These are phyloP conservation scores for Trypanosoma boissoni DNA, from an alignment of 208 protist species.

Conservation along the genomic window DNA sequence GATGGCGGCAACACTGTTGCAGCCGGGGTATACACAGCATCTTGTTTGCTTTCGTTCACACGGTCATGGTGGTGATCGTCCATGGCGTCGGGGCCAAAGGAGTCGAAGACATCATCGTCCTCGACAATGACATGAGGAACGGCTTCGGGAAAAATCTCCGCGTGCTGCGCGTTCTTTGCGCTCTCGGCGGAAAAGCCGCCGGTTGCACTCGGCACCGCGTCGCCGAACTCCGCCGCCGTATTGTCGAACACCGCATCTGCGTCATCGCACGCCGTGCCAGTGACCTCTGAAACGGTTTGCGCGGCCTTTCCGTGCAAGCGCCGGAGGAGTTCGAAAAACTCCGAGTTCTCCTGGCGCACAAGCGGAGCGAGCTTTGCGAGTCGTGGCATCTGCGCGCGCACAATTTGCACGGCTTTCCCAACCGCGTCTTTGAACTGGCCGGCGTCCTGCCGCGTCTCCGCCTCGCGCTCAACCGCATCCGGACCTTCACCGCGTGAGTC, in stretches of 20 bases:
- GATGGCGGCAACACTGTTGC: too few species aligned
- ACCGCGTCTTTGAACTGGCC: constrained; percentile 67
- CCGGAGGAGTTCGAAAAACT: constrained; percentile 67
- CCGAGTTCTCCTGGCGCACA: constrained; percentile 54
- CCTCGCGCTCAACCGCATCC: constrained; percentile 56
- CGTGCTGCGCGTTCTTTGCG: not conserved
- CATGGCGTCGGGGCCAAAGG: too few species aligned
- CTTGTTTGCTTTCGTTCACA: too few species aligned
- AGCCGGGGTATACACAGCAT: too few species aligned
- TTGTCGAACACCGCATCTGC: constrained; percentile 23
- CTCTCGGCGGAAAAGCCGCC: not conserved
- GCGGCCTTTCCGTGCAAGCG: constrained; percentile 56
- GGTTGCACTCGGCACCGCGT: not conserved
- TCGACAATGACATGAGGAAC: too few species aligned
- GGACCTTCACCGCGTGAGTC: constrained; percentile 43
- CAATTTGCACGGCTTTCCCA: constrained; percentile 49
- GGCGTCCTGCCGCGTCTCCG: constrained; percentile 69
- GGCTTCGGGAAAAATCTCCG: too few species aligned
- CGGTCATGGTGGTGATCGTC: too few species aligned
- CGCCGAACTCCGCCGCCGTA: not conserved
- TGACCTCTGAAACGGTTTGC: constrained; percentile 40
- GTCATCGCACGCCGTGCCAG: constrained; percentile 39
- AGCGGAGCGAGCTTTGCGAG: constrained; percentile 48
- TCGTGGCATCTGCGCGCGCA: constrained; percentile 57
- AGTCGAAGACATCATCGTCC: too few species aligned